phyloP scores from a whole-genome alignment of 73 alveolate species.

The Symbiodinium pilosum region DNA sequence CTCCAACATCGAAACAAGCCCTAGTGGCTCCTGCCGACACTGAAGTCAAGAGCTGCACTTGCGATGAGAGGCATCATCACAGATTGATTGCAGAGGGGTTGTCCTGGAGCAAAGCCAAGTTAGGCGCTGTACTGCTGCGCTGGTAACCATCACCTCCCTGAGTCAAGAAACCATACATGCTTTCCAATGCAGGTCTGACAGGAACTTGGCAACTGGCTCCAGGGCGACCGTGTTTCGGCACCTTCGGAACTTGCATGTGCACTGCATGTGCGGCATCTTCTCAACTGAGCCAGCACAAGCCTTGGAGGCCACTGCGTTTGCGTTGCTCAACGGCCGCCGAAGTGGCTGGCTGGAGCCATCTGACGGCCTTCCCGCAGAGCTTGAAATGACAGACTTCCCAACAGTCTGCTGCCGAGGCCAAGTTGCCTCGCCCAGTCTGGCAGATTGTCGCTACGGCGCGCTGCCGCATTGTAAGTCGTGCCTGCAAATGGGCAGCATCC shows the following conservation, averaged over 20 bases:
- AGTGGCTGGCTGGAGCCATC: not conserved
- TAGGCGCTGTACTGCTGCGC: constrained; percentile 6
- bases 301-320: constrained; percentile 1
- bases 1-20: too few species aligned
- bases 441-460: constrained; percentile 51
- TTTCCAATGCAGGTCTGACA: too few species aligned
- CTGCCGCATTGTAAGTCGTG: constrained; percentile 7
- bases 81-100: too few species aligned
- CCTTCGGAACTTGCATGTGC: not conserved
- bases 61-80: too few species aligned
- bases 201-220: not conserved
- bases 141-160: constrained; percentile 8
- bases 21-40: too few species aligned
- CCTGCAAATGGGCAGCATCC: not conserved
- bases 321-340: not conserved
- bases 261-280: too few species aligned
- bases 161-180: too few species aligned
- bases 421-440: constrained; percentile 78
- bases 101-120: not conserved
- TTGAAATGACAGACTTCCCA: too few species aligned
- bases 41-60: too few species aligned
- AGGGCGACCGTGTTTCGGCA: constrained; percentile 24
- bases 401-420: not conserved
- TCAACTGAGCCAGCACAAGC: not conserved
- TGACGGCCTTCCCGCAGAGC: not conserved